Evolutionary conservation across 768 basidiomycete species (phyloP), one percentile per base, ranked within the genome.

Genomic region (Kwoniella sp.): DNA sequence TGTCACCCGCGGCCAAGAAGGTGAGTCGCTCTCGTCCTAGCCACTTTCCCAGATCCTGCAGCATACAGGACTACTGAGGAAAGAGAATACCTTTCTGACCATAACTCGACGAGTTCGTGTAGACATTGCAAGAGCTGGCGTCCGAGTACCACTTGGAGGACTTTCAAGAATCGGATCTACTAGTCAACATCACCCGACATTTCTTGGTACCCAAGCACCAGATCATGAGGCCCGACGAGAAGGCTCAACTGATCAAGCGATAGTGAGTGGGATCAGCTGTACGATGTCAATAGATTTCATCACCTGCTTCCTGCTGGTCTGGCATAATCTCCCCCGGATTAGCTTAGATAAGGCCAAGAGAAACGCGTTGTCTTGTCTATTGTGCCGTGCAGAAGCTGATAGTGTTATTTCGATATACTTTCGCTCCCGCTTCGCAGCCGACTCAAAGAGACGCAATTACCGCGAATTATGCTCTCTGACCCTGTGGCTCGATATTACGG

Each of bases 401-500:
- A n/a, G n/a, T n/a, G n/a, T n/a, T n/a, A n/a, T 55, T 34, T 53
- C 28, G 9, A 26, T 31, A 23, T 29, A 25, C 20, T 29, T 54
- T 54, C 31, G 20, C n/a, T n/a, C n/a, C n/a, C n/a, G n/a, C n/a
- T 48, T 13, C 28, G 4, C 73, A 99, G 95, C 82, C 95, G 96
- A 68, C 83, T 99, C 63, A 95, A 95, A 82, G 96, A 98, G 79
- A 97, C 95, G 1, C 96, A 99, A 77, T 85, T 99, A 61, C 96
- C 96, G 54, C 91, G 96, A 25, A 98, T 99, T 69, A 94, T 97
- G 82, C 82, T 96, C 48, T 88, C 89, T 28, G 96, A 99, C 81
- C 96, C 96, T 11, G 95, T 99, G n/a, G 93, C 96, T 47, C 87
- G 94, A 65, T 98, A 99, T 81, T 99, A 97, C 83, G 96, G 96